phyloP scores from a whole-genome alignment of 2,329 filamentous ascomycete species.

The Hypoxylon sp. region DNA sequence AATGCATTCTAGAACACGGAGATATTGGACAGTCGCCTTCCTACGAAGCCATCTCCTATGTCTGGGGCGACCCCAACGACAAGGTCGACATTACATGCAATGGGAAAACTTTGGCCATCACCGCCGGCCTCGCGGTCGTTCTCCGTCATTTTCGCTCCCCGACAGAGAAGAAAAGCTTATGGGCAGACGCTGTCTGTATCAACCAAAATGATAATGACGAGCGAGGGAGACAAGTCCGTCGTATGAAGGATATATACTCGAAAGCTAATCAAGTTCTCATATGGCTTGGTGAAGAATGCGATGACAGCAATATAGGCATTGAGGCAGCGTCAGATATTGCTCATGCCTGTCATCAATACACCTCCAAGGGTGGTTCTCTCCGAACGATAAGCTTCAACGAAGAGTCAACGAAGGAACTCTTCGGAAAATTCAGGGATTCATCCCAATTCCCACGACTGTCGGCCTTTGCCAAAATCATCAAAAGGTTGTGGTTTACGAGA shows the following conservation, averaged over 20 bases:
- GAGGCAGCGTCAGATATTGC: conserved; percentile 34
- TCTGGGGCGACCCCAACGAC: conserved; percentile 37
- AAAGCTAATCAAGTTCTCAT: conserved; percentile 41
- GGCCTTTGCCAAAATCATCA: conserved; percentile 40
- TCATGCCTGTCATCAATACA: conserved; percentile 26
- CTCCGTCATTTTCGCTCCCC: conserved; percentile 35
- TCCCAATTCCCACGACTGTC: conserved; percentile 35
- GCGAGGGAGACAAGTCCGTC: conserved; percentile 43
- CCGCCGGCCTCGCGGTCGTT: conserved; percentile 12
- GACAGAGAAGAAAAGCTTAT: conserved; percentile 35
- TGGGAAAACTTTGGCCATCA: conserved; percentile 26
- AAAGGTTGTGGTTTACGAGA: conserved; percentile 43
- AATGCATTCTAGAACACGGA: conserved; percentile 39
- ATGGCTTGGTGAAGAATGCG: conserved; percentile 43
- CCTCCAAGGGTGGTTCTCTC: conserved; percentile 22
- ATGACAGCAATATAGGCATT: conserved; percentile 37
- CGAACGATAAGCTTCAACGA: conserved; percentile 34
- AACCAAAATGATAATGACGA: conserved; percentile 44
- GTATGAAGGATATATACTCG: conserved; percentile 47
- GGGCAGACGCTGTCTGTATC: conserved; percentile 47
- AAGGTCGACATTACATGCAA: conserved; percentile 41
- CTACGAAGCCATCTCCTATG: conserved; percentile 48
- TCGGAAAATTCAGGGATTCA: conserved; percentile 31
- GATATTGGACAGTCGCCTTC: conserved; percentile 33
- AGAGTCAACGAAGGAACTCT: conserved; percentile 17